Base-by-base conservation (phyloP, 2,329 filamentous ascomycete genomes). In the Aspergillus sp. region DNA sequence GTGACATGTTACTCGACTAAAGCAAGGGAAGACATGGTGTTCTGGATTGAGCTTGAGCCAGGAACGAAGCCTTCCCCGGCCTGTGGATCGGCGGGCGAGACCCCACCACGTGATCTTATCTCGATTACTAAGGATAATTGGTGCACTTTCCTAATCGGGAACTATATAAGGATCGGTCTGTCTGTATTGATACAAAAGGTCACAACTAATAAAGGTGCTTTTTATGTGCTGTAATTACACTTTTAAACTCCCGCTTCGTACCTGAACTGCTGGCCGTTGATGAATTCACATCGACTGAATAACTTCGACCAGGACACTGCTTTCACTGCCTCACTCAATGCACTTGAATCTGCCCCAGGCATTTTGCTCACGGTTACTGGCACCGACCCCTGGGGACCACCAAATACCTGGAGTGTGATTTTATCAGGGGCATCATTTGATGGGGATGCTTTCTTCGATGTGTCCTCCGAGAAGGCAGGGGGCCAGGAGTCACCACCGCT, bases 71-170 rank as follows among this genome's bases (percentile, higher is more conserved):
- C 43, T 52, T 53, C 58, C 56, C 57, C 52, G 19, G 27, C 51
- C 52, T 55, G 53, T 41, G 39, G 49, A 43, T 46, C 51, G 31
- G 24, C 27, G 50, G 50, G 23, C 50, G 15, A 35, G 51, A 37
- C 35, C 43, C n/a, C 54, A 43, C 62, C 62, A 64, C 62, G 62
- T 64, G 62, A 45, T 40, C 53, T 50, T 48, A 35, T 37, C 46
- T 1, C 40, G 35, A 41, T 53, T 37, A 53, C 41, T 53, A 53
- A 53, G 19, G 21, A 6, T n/a, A 2, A 35, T 23, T 15, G 4
- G 5, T 17, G 14, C 5, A 19, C 39, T 9, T 52, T 44, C 50
- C 27, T 52, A 37, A 33, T 35, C 4, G 7, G 50, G 50, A 35
- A 52, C 44, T 46, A 46, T 46, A 46, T 46, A 27, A n/a, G 21